phyloP scores from a whole-genome alignment of 306 rosid genomes.

The Glycine soja region DNA sequence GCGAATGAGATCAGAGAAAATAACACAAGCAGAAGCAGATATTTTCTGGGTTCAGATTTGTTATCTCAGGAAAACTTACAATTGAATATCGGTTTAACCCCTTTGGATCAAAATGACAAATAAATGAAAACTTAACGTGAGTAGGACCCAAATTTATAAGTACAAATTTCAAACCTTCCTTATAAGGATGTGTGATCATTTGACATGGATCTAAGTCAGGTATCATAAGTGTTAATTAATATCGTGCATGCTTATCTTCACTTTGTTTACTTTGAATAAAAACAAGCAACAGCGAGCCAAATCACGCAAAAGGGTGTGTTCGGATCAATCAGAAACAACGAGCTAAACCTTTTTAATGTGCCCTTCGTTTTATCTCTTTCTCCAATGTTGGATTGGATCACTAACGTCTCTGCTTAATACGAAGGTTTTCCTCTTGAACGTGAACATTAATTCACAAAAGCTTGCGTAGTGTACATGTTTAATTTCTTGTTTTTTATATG shows the following conservation, averaged over 20 bases:
- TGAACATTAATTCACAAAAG: background rate
- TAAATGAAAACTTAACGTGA: background rate
- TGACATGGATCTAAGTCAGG: background rate
- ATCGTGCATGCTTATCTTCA: background rate
- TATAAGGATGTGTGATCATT: background rate
- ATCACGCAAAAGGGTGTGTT: too few species aligned
- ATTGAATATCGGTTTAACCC: too few species aligned
- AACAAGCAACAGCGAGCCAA: background rate
- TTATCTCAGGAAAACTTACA: too few species aligned
- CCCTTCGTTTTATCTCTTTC: too few species aligned
- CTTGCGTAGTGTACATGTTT: too few species aligned
- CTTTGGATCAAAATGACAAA: too few species aligned
- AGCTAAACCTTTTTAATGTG: background rate
- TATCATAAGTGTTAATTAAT: too few species aligned
- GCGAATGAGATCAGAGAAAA: too few species aligned
- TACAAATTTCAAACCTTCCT: background rate
- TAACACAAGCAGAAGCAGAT: too few species aligned
- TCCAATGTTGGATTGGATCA: background rate
- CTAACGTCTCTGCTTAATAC: background rate
- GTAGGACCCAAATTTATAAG: background rate
- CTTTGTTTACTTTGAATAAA: background rate
- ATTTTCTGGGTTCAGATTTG: too few species aligned
- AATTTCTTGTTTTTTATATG: too few species aligned
- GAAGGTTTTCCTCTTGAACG: background rate
- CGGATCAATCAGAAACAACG: slow-evolving; percentile 20